Conservation (phyloP, 805 yeast genomes). For the Monosporozyma aerobia region DNA sequence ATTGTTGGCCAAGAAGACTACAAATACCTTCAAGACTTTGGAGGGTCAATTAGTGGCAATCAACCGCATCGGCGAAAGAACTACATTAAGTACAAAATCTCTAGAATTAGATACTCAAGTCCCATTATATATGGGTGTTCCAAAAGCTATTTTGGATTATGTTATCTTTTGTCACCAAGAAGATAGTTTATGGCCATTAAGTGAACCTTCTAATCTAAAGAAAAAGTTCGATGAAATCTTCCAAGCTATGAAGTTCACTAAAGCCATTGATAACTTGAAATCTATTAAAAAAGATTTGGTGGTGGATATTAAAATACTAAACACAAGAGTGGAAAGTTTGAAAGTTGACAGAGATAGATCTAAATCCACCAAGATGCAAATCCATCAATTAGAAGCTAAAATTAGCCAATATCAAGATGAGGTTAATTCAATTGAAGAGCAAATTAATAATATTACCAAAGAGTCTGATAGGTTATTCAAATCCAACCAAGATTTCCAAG, state of each 20-base stretch:
- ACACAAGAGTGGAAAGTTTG: constrained; percentile 71
- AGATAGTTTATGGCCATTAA: constrained; percentile 91
- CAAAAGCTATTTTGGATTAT: constrained; percentile 77
- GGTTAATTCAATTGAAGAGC: constrained; percentile 38
- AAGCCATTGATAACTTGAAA: constrained; percentile 76
- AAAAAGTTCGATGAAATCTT: constrained; percentile 94
- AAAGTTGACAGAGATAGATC: constrained; percentile 69
- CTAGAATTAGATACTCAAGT: constrained; percentile 76
- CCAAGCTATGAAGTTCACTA: constrained; percentile 88
- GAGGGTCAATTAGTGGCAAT: constrained; percentile 79
- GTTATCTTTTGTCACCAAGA: constrained; percentile 97
- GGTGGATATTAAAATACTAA: constrained; percentile 62
- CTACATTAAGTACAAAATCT: constrained; percentile 70
- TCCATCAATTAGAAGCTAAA: constrained; percentile 35
- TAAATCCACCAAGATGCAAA: constrained; percentile 40
- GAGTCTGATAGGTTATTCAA: constrained; percentile 59
- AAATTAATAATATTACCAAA: constrained; percentile 44
- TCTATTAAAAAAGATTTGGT: constrained; percentile 67
- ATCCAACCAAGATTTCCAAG: constrained; percentile 74
- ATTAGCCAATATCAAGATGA: constrained; percentile 40
- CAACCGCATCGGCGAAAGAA: constrained; percentile 50
- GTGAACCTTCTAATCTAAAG: constrained; percentile 82
- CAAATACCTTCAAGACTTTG: constrained; percentile 74
- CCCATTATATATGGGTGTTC: constrained; percentile 79
- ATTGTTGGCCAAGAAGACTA: constrained; percentile 50